These are phyloP conservation scores for Moesziomyces sp. DNA, from an alignment of 1,284 basidiomycete genomes.

Conservation along the genomic window DNA sequence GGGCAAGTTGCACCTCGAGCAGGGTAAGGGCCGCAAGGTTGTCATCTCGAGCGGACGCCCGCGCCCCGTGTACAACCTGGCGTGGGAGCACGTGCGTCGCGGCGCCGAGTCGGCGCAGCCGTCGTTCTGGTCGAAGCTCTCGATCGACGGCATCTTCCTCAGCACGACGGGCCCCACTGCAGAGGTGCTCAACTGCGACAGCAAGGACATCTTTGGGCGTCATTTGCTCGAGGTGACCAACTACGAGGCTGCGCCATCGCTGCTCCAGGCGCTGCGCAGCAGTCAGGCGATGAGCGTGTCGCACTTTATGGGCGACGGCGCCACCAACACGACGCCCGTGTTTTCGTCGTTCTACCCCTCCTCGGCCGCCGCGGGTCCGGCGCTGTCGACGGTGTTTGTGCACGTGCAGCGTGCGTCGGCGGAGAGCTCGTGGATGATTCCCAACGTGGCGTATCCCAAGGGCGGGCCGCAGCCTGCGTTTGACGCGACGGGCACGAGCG, in stretches of 20 bases:
- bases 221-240: constrained; percentile 54
- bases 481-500: constrained; percentile 39
- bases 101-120: constrained; percentile 41
- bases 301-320: constrained; percentile 54
- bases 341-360: constrained; percentile 61
- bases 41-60: constrained; percentile 61
- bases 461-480: constrained; percentile 42
- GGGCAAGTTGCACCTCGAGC: constrained; percentile 63
- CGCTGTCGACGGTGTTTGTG: constrained; percentile 54
- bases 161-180: constrained; percentile 45
- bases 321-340: constrained; percentile 38
- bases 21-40: constrained; percentile 64
- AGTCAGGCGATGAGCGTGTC: constrained; percentile 48
- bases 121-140: constrained; percentile 61
- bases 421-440: constrained; percentile 50
- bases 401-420: constrained; percentile 45
- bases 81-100: constrained; percentile 54
- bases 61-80: constrained; percentile 59
- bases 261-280: constrained; percentile 52
- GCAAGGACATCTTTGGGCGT: constrained; percentile 47
- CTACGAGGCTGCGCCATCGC: constrained; percentile 51
- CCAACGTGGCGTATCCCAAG: constrained; percentile 49
- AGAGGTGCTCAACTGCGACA: constrained; percentile 49
- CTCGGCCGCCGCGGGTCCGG: constrained; percentile 41
- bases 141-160: constrained; percentile 57